Conservation (phyloP, 495 filamentous ascomycete genomes). For the Penicillium cosmopolitanum region DNA sequence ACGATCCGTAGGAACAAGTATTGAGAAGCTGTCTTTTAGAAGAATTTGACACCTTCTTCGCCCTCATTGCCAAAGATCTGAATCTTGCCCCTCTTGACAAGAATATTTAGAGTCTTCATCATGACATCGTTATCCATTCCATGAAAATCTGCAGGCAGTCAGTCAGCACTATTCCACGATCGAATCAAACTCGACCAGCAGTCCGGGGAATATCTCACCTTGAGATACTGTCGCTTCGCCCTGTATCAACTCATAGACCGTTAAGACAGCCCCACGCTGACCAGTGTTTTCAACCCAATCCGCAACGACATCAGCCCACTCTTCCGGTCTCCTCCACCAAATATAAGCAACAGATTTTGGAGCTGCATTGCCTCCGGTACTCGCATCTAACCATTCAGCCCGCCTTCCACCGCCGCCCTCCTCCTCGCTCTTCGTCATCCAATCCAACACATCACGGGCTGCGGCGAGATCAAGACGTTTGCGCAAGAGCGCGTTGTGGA, state of each 20-base stretch:
- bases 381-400: constrained; percentile 67
- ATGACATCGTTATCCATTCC: constrained; percentile 83
- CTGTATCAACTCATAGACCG: constrained; percentile 74
- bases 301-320: constrained; percentile 68
- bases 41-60: constrained; percentile 92
- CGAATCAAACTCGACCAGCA: neutral
- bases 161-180: constrained; percentile 13
- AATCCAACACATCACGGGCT: constrained; percentile 69
- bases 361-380: constrained; percentile 13
- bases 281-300: constrained; percentile 75
- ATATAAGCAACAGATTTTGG: constrained; percentile 58
- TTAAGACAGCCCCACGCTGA: constrained; percentile 74
- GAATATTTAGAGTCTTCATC: constrained; percentile 71
- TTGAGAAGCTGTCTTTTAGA: constrained; percentile 51
- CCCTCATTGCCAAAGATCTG: constrained; percentile 91
- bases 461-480: constrained; percentile 65
- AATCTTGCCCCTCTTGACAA: constrained; percentile 88
- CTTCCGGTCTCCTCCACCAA: constrained; percentile 71
- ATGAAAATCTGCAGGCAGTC: constrained; percentile 68
- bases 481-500: constrained; percentile 53
- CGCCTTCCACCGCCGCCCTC: constrained; percentile 58
- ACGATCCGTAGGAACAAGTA: constrained; percentile 16
- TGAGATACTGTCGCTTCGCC: constrained; percentile 65
- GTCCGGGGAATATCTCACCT: constrained; percentile 45
- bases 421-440: constrained; percentile 68